Base-by-base conservation (phyloP, 805 yeast species). In the Candida ficus region DNA sequence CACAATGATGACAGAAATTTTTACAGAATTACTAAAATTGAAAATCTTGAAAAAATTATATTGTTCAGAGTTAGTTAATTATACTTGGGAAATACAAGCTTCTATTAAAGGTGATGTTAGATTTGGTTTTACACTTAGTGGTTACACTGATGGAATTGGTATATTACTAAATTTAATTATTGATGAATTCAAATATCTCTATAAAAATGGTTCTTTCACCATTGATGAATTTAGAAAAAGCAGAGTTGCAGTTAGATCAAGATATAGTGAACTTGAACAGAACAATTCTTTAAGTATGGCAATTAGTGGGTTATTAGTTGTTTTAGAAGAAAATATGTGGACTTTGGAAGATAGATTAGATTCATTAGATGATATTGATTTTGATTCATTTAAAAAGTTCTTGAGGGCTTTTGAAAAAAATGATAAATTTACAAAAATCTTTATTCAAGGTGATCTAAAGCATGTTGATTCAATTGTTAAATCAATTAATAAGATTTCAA, bases 321-420 rank as follows among this genome's bases (percentile, higher is more conserved):
- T 74, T 0, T 47, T 83, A 27, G 95, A 84, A 45, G 75, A 75
- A 43, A 61, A 70, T 34, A 64, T 75, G 23, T 77, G 80, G 76
- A 53, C 70, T 2, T 45, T 80, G 3, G 75, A 78, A 20, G 76
- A 75, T 25, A 62, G 88, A 47, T 48, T 75, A 13, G 76, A 73
- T n/a, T 73, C 75, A 0, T 51, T 82, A 27, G 83, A 81, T 44
- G 67, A 70, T 8, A 48, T 74, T 7, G 73, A 71, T 20, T 42
- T 63, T 7, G 57, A 60, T 0, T 50, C 57, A 0, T 59, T 78
- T 35, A 49, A 51, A 16, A 12, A 42, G 1, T 61, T 71, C 37
- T 56, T 66, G 6, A 12, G 35, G 0, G 5, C 30, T 0, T 60
- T 75, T 20, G 47, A 64, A 8, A 13, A 19, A 2, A 47, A 50